phyloP scores from a whole-genome alignment of 1,284 basidiomycete genomes.

The Moesziomyces sp. region DNA sequence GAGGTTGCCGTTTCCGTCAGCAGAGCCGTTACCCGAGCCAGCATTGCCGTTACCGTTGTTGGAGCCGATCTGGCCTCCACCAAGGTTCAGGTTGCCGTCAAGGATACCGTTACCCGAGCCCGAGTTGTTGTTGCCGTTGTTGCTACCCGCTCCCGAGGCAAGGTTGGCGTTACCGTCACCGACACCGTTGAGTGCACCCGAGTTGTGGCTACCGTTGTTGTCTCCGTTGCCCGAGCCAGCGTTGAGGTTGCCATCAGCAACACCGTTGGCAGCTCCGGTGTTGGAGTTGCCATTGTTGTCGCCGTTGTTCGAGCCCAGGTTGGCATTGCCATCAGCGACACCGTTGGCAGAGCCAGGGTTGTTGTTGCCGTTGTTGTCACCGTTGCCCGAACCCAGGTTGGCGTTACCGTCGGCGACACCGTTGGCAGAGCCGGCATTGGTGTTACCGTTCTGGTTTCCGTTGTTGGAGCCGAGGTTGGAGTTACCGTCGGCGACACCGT shows the following conservation, averaged over 20 bases:
- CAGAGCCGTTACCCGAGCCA: slow-evolving; percentile 3
- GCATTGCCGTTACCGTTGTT: slow-evolving; percentile 21
- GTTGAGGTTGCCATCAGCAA: slow-evolving; percentile 17
- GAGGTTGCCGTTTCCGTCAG: slow-evolving; percentile 9
- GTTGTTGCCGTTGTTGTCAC: slow-evolving; percentile 23
- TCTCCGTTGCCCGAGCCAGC: slow-evolving; percentile 16
- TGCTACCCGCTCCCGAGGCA: slow-evolving; percentile 3
- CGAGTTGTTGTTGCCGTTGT: slow-evolving; percentile 19
- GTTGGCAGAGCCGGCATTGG: slow-evolving; percentile 24
- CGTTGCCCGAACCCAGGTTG: slow-evolving; percentile 18
- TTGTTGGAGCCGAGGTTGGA: slow-evolving; percentile 23
- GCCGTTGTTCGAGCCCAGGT: slow-evolving; percentile 15
- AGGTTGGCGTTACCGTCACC: slow-evolving; percentile 27
- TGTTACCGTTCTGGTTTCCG: slow-evolving; percentile 15
- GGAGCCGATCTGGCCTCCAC: slow-evolving; percentile 8
- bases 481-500: slow-evolving; percentile 28
- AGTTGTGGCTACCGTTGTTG: slow-evolving; percentile 20
- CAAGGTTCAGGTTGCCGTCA: slow-evolving; percentile 15
- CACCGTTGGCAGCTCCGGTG: slow-evolving; percentile 12
- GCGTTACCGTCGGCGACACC: slow-evolving; percentile 11
- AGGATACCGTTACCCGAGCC: slow-evolving; percentile 10
- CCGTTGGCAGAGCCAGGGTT: slow-evolving; percentile 17
- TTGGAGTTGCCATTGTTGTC: slow-evolving; percentile 22
- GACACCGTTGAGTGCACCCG: slow-evolving; percentile 18
- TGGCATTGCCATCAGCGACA: slow-evolving; percentile 8